Conservation (phyloP, 2,329 filamentous ascomycete species). For the Calonectria honghensis region DNA sequence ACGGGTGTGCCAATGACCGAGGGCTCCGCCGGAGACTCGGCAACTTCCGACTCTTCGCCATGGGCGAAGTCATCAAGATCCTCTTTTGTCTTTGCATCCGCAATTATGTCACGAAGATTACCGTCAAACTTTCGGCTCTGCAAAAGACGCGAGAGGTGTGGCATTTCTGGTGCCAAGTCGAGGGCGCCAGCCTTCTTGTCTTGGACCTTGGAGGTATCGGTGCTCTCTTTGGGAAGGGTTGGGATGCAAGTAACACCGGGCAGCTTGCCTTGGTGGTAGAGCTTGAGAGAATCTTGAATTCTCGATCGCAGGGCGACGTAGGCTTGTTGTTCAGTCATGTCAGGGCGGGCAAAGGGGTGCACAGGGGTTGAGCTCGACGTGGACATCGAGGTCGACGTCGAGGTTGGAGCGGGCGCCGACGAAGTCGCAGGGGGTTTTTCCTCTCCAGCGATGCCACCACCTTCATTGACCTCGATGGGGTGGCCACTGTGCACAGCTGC, state of each 20-base stretch:
- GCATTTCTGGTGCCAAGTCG: constrained; percentile 74
- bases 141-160: constrained; percentile 81
- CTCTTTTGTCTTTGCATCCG: constrained; percentile 74
- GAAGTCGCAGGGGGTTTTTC: constrained; percentile 49
- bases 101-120: constrained; percentile 75
- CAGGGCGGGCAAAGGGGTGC: constrained; percentile 62
- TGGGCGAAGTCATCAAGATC: constrained; percentile 70
- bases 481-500: constrained; percentile 92
- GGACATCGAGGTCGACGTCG: constrained; percentile 30
- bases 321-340: constrained; percentile 72
- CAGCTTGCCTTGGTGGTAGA: constrained; percentile 72
- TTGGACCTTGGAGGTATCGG: constrained; percentile 33
- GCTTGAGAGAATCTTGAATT: constrained; percentile 72
- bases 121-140: constrained; percentile 76
- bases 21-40: constrained; percentile 44
- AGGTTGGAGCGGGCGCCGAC: constrained; percentile 8
- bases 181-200: constrained; percentile 60
- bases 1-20: constrained; percentile 61
- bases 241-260: constrained; percentile 69
- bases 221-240: constrained; percentile 47
- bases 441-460: constrained; percentile 48
- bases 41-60: constrained; percentile 72
- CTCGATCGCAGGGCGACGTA: constrained; percentile 70
- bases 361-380: constrained; percentile 51
- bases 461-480: constrained; percentile 75